A percentile compares a stretch with the other conserved stretches of the same genome.
Conservation (phyloP, 371 early-diverging fungal genomes). For the Actinomortierella wolfii region DNA sequence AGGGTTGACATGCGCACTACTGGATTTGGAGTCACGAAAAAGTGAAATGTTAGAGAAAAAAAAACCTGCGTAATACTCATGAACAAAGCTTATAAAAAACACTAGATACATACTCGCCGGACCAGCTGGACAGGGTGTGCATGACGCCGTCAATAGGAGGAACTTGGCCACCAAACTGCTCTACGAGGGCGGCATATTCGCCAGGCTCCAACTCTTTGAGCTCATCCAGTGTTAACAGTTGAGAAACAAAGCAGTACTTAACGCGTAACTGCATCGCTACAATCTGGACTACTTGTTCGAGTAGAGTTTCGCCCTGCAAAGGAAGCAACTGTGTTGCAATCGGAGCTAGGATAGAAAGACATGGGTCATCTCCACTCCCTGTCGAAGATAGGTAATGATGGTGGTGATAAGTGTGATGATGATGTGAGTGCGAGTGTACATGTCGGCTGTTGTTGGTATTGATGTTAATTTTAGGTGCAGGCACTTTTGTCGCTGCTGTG, state of each 20-base stretch:
- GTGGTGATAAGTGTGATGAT: neutral
- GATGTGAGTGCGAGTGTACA: neutral
- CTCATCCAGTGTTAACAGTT: slow-evolving; percentile 37
- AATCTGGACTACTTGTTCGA: slow-evolving; percentile 28
- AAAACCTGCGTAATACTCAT: too few species aligned
- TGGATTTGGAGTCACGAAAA: neutral
- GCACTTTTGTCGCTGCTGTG: too few species aligned
- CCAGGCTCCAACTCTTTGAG: slow-evolving; percentile 42
- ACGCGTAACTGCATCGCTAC: slow-evolving; percentile 27
- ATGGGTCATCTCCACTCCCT: slow-evolving; percentile 34
- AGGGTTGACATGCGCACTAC: slow-evolving; percentile 32
- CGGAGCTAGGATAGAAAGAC: slow-evolving; percentile 25
- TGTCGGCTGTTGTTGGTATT: neutral
- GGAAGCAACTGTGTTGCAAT: slow-evolving; percentile 32
- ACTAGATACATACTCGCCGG: slow-evolving; percentile 34
- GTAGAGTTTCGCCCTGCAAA: slow-evolving; percentile 35
- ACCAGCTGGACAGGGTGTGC: slow-evolving; percentile 44
- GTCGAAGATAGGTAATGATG: neutral
- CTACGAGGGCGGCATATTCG: slow-evolving; percentile 34
- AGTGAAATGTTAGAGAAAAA: neutral
- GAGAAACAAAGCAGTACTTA: slow-evolving; percentile 39
- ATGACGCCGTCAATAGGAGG: slow-evolving; percentile 44
- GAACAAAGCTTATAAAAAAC: too few species aligned
- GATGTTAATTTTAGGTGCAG: neutral
- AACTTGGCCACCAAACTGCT: slow-evolving; percentile 39